phyloP scores from a whole-genome alignment of 208 protist species.

The Endotrypanum monterogeii region DNA sequence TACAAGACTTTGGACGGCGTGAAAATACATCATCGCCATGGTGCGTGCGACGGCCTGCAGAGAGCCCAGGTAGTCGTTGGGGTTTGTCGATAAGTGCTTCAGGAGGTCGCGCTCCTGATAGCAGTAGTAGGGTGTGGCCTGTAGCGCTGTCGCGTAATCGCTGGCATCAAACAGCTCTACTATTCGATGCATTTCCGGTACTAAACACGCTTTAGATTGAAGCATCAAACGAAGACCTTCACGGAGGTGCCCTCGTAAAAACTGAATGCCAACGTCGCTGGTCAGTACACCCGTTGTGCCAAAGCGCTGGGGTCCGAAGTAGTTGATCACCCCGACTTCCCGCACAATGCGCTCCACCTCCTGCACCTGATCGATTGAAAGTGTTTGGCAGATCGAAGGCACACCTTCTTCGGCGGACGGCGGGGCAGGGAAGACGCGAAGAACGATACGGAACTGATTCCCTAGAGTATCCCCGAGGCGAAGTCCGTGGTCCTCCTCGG shows the following conservation, averaged over 20 bases:
- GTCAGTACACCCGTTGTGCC: constrained; percentile 92
- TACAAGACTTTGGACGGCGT: constrained; percentile 93
- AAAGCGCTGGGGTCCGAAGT: constrained; percentile 96
- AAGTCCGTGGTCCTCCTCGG: constrained; percentile 52
- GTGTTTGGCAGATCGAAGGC: neutral
- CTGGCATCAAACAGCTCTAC: constrained; percentile 33
- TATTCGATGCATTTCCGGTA: constrained; percentile 46
- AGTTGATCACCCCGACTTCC: constrained; percentile 93
- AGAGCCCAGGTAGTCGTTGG: constrained; percentile 74
- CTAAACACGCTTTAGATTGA: constrained; percentile 57
- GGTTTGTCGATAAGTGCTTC: constrained; percentile 59
- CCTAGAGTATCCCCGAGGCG: constrained; percentile 87
- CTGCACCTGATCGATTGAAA: constrained; percentile 19
- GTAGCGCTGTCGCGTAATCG: constrained; percentile 52
- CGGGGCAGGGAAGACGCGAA: constrained; percentile 63
- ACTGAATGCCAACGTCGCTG: constrained; percentile 82
- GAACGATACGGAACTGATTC: constrained; percentile 92
- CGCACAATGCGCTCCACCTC: constrained; percentile 32
- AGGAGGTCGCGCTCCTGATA: constrained; percentile 86
- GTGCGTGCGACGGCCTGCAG: constrained; percentile 84
- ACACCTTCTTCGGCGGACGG: neutral
- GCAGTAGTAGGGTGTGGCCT: constrained; percentile 71
- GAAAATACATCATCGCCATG: constrained; percentile 92
- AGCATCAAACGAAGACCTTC: constrained; percentile 77
- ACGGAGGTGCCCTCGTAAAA: constrained; percentile 79